Base-by-base conservation (phyloP, 306 rosid species). In the Corylus americana region DNA sequence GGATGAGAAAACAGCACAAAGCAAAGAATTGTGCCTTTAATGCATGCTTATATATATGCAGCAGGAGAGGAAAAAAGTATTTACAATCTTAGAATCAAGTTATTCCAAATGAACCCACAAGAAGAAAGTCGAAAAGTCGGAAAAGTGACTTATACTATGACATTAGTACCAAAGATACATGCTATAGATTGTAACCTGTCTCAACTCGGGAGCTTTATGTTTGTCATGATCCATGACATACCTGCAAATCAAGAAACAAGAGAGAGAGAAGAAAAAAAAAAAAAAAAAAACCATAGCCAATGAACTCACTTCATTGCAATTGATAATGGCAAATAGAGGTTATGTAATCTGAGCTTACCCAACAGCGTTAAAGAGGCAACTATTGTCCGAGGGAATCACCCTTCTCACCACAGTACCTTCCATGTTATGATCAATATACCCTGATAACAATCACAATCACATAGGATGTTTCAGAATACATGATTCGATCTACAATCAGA, bases 281-380 rank as follows among this genome's bases (percentile, higher is more conserved):
- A 47, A 4, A 4, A 55, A 66, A 62, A 31, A 75, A n/a, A 74
- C 35, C n/a, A 81, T 69, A 37, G 20, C 37, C 11, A 71, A 39
- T 8, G 20, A 77, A 64, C 11, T 22, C 18, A 47, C 55, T 78
- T 67, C 50, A 73, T 51, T 11, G 31, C 72, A 42, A 70, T 10
- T 59, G 29, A 53, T 22, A 72, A 78, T 1, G 55, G 68, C 68
- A 47, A n/a, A 70, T 22, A 47, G 20, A 59, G 48, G 55, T 57
- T 3, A 22, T 49, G 45, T 18, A 12, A 68, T 74, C 12, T n/a
- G 74, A 79, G 80, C 86, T 77, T 84, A 96, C 99, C 99, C 98
- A 39, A 96, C 92, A 5, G 99, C 99, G 81, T 96, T 96, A 76
- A 96, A 96, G 80, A 96, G 92, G 80, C 99, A 96, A 82, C 97